These are phyloP conservation scores for Trebouxia sp. DNA, from an alignment of 139 green algal species.

Conservation along the genomic window DNA sequence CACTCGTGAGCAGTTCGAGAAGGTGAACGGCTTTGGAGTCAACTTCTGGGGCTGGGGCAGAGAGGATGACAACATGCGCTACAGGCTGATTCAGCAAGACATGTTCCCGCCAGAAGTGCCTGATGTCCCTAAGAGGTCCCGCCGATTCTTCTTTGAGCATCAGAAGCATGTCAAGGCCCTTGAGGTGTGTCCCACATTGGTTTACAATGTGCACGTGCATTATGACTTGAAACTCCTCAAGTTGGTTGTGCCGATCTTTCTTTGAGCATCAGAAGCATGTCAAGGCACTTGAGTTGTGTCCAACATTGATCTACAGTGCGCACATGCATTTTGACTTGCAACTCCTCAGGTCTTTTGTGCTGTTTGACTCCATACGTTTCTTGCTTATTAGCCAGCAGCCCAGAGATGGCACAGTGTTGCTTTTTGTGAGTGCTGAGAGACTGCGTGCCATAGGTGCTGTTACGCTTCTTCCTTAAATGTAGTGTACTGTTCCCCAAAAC, in stretches of 20 bases:
- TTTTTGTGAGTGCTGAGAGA: no score
- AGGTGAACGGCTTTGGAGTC: slow-evolving; percentile 45
- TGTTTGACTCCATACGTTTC: no score
- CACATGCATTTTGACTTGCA: neutral
- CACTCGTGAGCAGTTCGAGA: slow-evolving; percentile 36
- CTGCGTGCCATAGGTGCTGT: no score
- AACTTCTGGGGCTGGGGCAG: slow-evolving; percentile 52
- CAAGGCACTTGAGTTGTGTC: neutral
- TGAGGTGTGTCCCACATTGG: slow-evolving; percentile 28
- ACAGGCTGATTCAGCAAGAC: slow-evolving; percentile 30
- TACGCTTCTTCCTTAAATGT: no score
- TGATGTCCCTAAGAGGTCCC: neutral
- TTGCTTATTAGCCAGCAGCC: no score
- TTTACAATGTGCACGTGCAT: no score
- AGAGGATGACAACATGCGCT: slow-evolving; percentile 52
- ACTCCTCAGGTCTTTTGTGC: no score
- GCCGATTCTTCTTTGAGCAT: slow-evolving; percentile 40
- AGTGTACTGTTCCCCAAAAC: neutral
- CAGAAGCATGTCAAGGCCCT: slow-evolving; percentile 38
- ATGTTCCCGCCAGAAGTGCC: slow-evolving; percentile 44
- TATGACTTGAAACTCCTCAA: neutral
- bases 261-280: neutral
- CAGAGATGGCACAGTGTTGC: no score
- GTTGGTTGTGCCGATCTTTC: neutral
- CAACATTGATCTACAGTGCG: neutral